Conservation (phyloP, 2,329 filamentous ascomycete species). For the Huntiella bhutanensis region DNA sequence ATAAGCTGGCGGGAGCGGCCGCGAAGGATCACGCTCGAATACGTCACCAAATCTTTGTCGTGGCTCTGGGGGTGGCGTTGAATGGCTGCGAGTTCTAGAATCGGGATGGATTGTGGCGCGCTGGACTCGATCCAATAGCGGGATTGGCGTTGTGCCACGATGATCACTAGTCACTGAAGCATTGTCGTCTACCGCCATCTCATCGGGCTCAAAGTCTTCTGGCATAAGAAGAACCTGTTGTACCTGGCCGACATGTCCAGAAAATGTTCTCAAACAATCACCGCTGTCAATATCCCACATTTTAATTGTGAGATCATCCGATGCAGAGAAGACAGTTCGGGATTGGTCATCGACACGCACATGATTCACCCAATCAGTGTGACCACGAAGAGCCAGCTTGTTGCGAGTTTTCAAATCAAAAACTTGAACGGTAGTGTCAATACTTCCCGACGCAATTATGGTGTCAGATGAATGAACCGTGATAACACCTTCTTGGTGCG, state of each 20-base stretch:
- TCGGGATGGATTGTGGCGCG: constrained; percentile 11
- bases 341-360: constrained; percentile 69
- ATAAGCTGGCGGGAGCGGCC: constrained; percentile 65
- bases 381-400: constrained; percentile 61
- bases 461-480: constrained; percentile 73
- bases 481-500: constrained; percentile 68
- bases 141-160: constrained; percentile 16
- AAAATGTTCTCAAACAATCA: constrained; percentile 55
- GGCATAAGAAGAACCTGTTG: constrained; percentile 79
- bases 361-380: constrained; percentile 92
- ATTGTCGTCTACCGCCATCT: constrained; percentile 36
- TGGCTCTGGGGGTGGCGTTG: constrained; percentile 22
- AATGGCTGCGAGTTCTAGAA: background rate
- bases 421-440: constrained; percentile 76
- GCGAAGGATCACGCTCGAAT: constrained; percentile 40
- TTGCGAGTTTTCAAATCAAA: constrained; percentile 81
- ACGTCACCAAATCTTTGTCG: constrained; percentile 39
- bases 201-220: constrained; percentile 75
- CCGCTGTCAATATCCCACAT: constrained; percentile 85
- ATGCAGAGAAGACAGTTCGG: constrained; percentile 77
- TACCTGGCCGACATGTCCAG: constrained; percentile 86
- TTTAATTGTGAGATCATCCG: constrained; percentile 79
- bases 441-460: constrained; percentile 71
- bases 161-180: constrained; percentile 29
- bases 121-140: constrained; percentile 5